Conservation (phyloP, 1,139 yeast species). For the Candida sp. region DNA sequence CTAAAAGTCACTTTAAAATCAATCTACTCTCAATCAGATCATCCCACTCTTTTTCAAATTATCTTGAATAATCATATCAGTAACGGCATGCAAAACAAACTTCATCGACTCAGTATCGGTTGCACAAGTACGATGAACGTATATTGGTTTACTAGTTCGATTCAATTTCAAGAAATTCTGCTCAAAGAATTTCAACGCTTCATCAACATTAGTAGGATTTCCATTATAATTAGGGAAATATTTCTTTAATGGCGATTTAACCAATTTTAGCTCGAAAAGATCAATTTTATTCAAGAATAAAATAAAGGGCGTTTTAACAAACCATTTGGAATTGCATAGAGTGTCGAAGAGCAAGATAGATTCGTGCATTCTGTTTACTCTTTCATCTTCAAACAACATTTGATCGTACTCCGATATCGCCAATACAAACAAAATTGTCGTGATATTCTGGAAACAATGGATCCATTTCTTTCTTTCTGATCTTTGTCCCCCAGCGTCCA, state of each 20-base stretch:
- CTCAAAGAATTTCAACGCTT: slow-evolving; percentile 67
- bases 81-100: slow-evolving; percentile 88
- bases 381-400: slow-evolving; percentile 82
- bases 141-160: slow-evolving; percentile 68
- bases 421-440: slow-evolving; percentile 85
- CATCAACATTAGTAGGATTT: slow-evolving; percentile 57
- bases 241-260: slow-evolving; percentile 56
- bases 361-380: slow-evolving; percentile 90
- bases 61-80: slow-evolving; percentile 85
- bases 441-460: slow-evolving; percentile 90
- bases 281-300: slow-evolving; percentile 88
- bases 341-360: slow-evolving; percentile 82
- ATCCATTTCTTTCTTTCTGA: slow-evolving; percentile 95
- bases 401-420: slow-evolving; percentile 95
- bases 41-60: slow-evolving; percentile 83
- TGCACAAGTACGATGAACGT: slow-evolving; percentile 93
- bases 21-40: slow-evolving; percentile 33
- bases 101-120: slow-evolving; percentile 88
- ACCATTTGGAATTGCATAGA: slow-evolving; percentile 84
- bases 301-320: slow-evolving; percentile 81
- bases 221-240: slow-evolving; percentile 77
- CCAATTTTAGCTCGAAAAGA: slow-evolving; percentile 68
- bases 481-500: slow-evolving; percentile 98
- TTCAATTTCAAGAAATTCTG: slow-evolving; percentile 59
- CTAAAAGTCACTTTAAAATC: slow-evolving; percentile 6